A percentile compares a stretch with the other conserved stretches of the same genome.
phyloP scores from a whole-genome alignment of 768 basidiomycete species.

The Suillus subaureus region DNA sequence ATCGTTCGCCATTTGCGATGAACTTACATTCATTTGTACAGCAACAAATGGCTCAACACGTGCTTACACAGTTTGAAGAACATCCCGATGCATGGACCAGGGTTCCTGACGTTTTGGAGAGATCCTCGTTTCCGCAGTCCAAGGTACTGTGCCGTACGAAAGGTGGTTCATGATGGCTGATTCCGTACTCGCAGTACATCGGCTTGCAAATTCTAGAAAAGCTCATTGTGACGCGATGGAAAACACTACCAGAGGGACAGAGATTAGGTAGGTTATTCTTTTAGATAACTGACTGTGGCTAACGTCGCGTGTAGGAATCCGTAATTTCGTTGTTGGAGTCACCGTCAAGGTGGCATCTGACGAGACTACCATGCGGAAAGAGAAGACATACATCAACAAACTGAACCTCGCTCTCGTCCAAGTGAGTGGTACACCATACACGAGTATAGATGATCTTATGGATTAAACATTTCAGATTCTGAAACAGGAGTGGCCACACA shows the following conservation, averaged over 20 bases:
- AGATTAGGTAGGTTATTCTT: conserved; percentile 64
- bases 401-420: conserved; percentile 95
- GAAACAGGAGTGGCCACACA: conserved; percentile 99
- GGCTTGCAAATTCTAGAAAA: conserved; percentile 97
- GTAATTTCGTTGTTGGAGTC: conserved; percentile 93
- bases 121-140: conserved; percentile 80
- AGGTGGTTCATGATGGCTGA: conserved; percentile 12
- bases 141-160: conserved; percentile 52
- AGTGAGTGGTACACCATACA: conserved; percentile 44
- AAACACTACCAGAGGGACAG: conserved; percentile 91
- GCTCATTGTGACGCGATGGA: conserved; percentile 94
- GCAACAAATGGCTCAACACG: conserved; percentile 95
- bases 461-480: conserved; percentile 64
- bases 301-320: conserved; percentile 62
- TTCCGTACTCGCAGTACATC: conserved; percentile 68
- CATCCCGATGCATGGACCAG: conserved; percentile 96
- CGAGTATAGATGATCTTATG: conserved; percentile 5
- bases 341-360: conserved; percentile 94
- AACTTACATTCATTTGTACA: conserved; percentile 34
- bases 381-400: conserved; percentile 96
- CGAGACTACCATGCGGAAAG: conserved; percentile 82
- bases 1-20: conserved; percentile 1
- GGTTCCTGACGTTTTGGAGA: conserved; percentile 92
- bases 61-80: conserved; percentile 95
- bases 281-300: conserved; percentile 14